Evolutionary conservation across 1,284 basidiomycete genomes (phyloP), one percentile per base, ranked within the genome.

Genomic region (Laetiporus sulphureus): DNA sequence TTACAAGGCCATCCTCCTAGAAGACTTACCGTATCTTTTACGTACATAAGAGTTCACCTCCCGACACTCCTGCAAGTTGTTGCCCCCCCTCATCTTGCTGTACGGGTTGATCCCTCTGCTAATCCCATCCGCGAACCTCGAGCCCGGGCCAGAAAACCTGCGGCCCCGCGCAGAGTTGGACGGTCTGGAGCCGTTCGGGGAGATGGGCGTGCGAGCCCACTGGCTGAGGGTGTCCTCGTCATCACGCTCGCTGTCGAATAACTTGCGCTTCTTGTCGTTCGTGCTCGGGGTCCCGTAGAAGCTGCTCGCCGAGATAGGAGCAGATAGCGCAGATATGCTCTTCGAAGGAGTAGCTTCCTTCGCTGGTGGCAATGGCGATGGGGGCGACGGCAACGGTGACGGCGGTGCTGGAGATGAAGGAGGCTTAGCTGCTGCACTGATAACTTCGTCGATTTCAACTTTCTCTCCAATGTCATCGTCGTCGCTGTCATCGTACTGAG

Each of bases 401-500:
- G 31, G 11, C 12, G 22, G 18, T 5, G 23, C 23, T 19, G 36
- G 36, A 36, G 34, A 21, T 22, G 27, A 29, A n/a, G 27, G 27
- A n/a, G n/a, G 10, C 8, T 15, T 12, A 15, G 8, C 25, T 19
- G 23, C 11, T 12, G 16, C 37, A 4, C 16, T 32, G 38, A 22
- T 45, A 37, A 24, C 41, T 32, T 16, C 37, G 8, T 22, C 7
- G 23, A 22, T 20, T 10, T 48, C 42, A 32, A 61, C 58, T 46
- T 59, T 59, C 49, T 64, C 60, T 7, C 67, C 65, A 3, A 63
- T 59, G 18, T 66, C 64, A 12, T 79, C 79, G 13, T 66, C 67
- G 36, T 73, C 73, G 16, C 79, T 79, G 16, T 42, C 51, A 53
- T 42, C 50, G 53, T 85, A 85, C 44, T 68, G 67, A 0, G 65